Base-by-base conservation (phyloP, 129 eudicot species). In the Tagetes erecta region DNA sequence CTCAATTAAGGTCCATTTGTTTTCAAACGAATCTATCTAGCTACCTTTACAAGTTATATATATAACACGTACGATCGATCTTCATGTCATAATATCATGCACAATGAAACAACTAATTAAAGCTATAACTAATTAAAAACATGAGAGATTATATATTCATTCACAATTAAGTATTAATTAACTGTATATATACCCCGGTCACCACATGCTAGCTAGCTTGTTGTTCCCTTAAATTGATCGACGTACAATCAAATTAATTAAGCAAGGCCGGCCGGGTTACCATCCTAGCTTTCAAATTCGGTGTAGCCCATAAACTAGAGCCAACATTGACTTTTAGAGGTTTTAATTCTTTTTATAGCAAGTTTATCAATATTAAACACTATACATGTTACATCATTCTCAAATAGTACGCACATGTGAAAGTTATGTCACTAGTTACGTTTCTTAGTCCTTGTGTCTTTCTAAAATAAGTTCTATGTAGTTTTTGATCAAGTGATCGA, bases 211-310 rank as follows among this genome's bases (percentile, higher is more conserved):
- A 20, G 27, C 27, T 20, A 20, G 59, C 11, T 7, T 46, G 11
- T 59, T 60, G 70, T 60, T 73, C 60, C 70, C 63, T 45, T 59
- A 11, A 60, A 73, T 73, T 73, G 78, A 73, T 20, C 27, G 27
- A 20, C 27, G 27, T 20, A 20, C 45, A 13, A 36, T 60, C 46
- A 73, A 35, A 35, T 13, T 39, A 73, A 36, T 20, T 20, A 20
- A 20, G 27, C 27, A 20, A 20, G 27, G 27, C 27, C 27, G 27
- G 27, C 27, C 27, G 51, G 70, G 51, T 36, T 47, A 30, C 79
- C 79, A 64, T 8, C 53, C 56, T 20, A 20, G 27, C 27, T 5
- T 65, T 65, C 55, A 50, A 52, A 13, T 65, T 7, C 44, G 38
- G 4, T 10, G 76, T 71, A 13, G 41, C 55, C 62, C 42, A 40